Conservation (phyloP, 2,329 filamentous ascomycete species). For the Botrytis squamosa region DNA sequence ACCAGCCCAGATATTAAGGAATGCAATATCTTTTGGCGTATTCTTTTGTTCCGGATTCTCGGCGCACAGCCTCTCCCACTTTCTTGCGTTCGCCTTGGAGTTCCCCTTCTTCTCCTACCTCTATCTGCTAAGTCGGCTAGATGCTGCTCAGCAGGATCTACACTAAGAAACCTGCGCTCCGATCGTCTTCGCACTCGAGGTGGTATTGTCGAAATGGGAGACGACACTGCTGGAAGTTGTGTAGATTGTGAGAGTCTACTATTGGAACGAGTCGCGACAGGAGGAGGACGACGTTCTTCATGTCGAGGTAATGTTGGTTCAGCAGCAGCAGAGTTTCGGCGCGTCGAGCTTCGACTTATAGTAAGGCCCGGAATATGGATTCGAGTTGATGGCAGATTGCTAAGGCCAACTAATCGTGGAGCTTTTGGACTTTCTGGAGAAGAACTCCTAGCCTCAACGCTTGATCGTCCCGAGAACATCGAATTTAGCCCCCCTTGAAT, state of each 20-base stretch:
- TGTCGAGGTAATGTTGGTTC: constrained; percentile 3
- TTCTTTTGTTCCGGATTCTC: constrained; percentile 52
- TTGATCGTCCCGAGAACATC: constrained; percentile 35
- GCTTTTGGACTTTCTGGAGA: constrained; percentile 48
- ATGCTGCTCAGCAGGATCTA: constrained; percentile 51
- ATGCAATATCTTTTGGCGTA: constrained; percentile 56
- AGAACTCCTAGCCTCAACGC: constrained; percentile 27
- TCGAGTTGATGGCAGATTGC: constrained; percentile 44
- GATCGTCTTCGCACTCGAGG: constrained; percentile 26
- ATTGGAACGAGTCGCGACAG: constrained; percentile 26
- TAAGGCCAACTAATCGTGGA: constrained; percentile 43
- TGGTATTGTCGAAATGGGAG: constrained; percentile 24
- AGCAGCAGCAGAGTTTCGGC: constrained; percentile 20
- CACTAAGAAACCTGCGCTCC: constrained; percentile 40
- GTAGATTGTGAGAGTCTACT: constrained; percentile 24
- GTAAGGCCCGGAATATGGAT: constrained; percentile 45
- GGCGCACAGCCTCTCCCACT: constrained; percentile 44
- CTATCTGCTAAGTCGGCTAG: constrained; percentile 47
- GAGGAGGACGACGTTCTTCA: constrained; percentile 9
- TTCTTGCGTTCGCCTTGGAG: constrained; percentile 28
- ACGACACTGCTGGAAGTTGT: constrained; percentile 21
- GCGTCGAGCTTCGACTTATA: constrained; percentile 41
- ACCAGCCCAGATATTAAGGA: constrained; percentile 61
- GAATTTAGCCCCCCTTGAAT: constrained; percentile 32
- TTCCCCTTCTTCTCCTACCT: constrained; percentile 42